phyloP scores from a whole-genome alignment of 805 yeast species.

The Metschnikowia bowlesiae region DNA sequence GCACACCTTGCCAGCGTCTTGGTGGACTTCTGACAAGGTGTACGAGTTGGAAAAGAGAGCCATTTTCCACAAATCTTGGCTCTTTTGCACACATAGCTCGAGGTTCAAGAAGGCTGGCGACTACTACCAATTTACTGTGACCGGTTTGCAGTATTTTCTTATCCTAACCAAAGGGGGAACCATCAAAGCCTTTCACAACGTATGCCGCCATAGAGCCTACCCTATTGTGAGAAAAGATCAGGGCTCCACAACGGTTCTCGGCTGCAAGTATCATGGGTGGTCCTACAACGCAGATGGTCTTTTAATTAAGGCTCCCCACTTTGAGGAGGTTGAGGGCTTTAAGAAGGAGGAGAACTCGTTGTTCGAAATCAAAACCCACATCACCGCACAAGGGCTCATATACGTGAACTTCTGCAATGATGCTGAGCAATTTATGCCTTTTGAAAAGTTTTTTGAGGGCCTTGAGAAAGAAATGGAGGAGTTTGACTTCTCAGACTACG shows the following conservation, averaged over 20 bases:
- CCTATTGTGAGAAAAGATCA: conserved; percentile 56
- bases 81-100: conserved; percentile 48
- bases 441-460: conserved; percentile 51
- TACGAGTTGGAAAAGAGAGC: conserved; percentile 57
- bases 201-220: conserved; percentile 62
- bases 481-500: conserved; percentile 57
- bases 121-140: conserved; percentile 45
- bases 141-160: conserved; percentile 53
- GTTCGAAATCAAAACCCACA: conserved; percentile 50
- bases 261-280: conserved; percentile 66
- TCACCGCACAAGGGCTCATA: conserved; percentile 53
- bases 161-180: conserved; percentile 49
- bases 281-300: conserved; percentile 58
- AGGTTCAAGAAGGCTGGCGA: conserved; percentile 57
- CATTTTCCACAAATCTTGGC: conserved; percentile 54
- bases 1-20: conserved; percentile 58
- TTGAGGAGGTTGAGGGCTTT: conserved; percentile 56
- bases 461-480: conserved; percentile 50
- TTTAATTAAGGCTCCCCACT: conserved; percentile 59
- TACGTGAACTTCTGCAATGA: conserved; percentile 47
- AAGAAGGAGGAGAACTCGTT: conserved; percentile 52
- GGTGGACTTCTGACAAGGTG: conserved; percentile 61
- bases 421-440: conserved; percentile 44
- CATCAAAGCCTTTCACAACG: conserved; percentile 58
- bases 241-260: conserved; percentile 55